Conservation (phyloP, 768 basidiomycete genomes). For the Boletus insuetus region DNA sequence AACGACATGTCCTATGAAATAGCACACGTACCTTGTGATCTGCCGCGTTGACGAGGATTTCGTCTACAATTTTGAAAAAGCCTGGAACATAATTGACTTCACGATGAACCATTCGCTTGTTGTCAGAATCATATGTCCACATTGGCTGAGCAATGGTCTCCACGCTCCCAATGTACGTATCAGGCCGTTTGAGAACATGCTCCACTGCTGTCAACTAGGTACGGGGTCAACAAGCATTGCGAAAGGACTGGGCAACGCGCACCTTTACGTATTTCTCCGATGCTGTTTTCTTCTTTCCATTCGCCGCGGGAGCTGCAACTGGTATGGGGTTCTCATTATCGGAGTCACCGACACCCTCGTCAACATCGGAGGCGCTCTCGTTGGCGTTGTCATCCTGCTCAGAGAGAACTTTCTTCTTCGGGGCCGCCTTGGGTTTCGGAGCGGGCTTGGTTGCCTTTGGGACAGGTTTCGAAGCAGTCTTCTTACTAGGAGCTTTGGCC, state of each 20-base stretch:
- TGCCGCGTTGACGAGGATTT: constrained; percentile 98
- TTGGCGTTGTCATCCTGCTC: constrained; percentile 66
- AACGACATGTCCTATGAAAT: neutral
- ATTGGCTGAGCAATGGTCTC: constrained; percentile 83
- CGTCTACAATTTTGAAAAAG: constrained; percentile 99
- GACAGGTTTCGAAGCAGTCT: constrained; percentile 43
- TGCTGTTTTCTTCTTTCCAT: constrained; percentile 77
- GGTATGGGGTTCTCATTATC: constrained; percentile 38
- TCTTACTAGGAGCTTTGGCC: constrained; percentile 38
- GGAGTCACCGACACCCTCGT: constrained; percentile 36
- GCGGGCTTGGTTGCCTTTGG: constrained; percentile 39
- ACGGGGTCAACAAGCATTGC: neutral
- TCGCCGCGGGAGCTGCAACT: constrained; percentile 25
- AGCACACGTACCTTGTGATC: constrained; percentile 86
- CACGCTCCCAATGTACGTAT: constrained; percentile 95
- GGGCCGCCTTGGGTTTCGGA: constrained; percentile 48
- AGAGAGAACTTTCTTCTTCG: constrained; percentile 70
- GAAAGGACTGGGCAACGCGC: constrained; percentile 12
- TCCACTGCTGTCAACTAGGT: constrained; percentile 88
- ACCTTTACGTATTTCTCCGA: constrained; percentile 93
- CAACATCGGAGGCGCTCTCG: constrained; percentile 43
- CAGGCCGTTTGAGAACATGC: constrained; percentile 88
- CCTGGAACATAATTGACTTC: constrained; percentile 93
- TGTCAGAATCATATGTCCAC: constrained; percentile 91
- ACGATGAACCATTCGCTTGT: constrained; percentile 78